These are phyloP conservation scores for Aurantiochytrium sp. DNA, from an alignment of 108 stramenopile species.

Conservation along the genomic window DNA sequence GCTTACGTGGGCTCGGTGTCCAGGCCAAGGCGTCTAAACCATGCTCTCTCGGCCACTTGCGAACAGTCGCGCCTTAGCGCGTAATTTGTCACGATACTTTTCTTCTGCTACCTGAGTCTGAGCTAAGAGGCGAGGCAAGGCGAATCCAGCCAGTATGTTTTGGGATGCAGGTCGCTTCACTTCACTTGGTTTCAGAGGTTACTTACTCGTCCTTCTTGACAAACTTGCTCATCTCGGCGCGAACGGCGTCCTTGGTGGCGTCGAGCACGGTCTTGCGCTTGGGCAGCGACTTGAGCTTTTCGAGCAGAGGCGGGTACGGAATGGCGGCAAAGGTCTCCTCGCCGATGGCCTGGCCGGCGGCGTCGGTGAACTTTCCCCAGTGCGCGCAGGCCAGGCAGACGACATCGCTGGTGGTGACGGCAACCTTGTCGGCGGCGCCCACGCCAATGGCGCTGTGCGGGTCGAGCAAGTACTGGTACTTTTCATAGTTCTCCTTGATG, in stretches of 20 bases:
- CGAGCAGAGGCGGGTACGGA: not conserved
- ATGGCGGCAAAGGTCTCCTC: not conserved
- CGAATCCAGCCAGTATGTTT: too few relatives aligned
- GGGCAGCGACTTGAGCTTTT: not conserved
- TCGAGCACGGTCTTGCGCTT: slow-evolving; percentile 17
- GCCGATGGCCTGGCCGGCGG: slow-evolving; percentile 67
- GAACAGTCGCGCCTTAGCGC: too few relatives aligned
- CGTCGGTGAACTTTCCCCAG: slow-evolving; percentile 90
- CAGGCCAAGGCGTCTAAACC: too few relatives aligned
- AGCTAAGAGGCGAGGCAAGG: too few relatives aligned
- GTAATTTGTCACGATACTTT: too few relatives aligned
- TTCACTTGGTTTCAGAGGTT: too few relatives aligned
- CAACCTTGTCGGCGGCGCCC: slow-evolving; percentile 65
- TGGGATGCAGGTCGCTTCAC: too few relatives aligned
- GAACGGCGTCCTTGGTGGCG: not conserved
- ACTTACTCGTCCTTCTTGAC: not conserved
- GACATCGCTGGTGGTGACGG: slow-evolving; percentile 52
- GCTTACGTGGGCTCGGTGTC: too few relatives aligned
- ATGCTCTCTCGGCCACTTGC: too few relatives aligned
- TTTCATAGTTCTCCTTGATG: slow-evolving; percentile 73
- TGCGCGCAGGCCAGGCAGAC: slow-evolving; percentile 94
- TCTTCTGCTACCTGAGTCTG: too few relatives aligned
- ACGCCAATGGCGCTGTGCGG: slow-evolving; percentile 95
- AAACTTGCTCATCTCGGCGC: not conserved
- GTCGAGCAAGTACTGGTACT: slow-evolving; percentile 84